Evolutionary conservation across 441 rosid genomes (phyloP), one percentile per base, ranked within the genome.

Genomic region (Erodium chrysanthum): DNA sequence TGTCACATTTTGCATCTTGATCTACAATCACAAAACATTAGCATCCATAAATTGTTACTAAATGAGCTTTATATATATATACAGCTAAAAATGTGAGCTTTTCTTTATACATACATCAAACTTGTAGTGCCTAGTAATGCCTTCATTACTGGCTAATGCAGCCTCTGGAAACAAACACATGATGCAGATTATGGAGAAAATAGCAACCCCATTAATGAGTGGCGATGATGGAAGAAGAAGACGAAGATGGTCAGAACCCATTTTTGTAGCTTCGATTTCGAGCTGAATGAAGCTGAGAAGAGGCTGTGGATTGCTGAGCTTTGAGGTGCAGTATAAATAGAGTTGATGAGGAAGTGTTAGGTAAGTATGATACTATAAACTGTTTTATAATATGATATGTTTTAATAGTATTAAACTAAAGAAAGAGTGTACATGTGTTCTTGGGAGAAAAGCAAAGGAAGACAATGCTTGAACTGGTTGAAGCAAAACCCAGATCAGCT

Each of bases 1-100:
- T 66, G 82, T 85, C 70, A 83, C 78, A 17, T 79, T 83, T 76
- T 85, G 83, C 81, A 81, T 81, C 73, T 78, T 77, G 18, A 81
- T 78, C 84, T 85, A 80, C 33, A 25, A 50, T 54, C 10, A 42
- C 48, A 40, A 40, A 11, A 40, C 48, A 40, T 40, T 9, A 56
- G 21, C 61, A 56, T 14, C 25, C 27, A 21, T 0, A 0, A 56
- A 10, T 2, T 20, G 61, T 7, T 18, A 7, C n/a, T 18, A 4
- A 40, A 9, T 11, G 7, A 48, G 18, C 5, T 31, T 31, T 31
- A 31, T 4, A 14, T 48, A 15, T 31, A 31, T 4, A 14, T 48
- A 15, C 0, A 48, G 18, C 18, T 15, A 48, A 48, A 15, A 56
- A 20, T 2, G 12, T 8, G n/a, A 56, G 21, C 1, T 8, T 12